These are phyloP conservation scores for Phialophora tarda DNA, from an alignment of 2,329 filamentous ascomycete species.

Conservation along the genomic window DNA sequence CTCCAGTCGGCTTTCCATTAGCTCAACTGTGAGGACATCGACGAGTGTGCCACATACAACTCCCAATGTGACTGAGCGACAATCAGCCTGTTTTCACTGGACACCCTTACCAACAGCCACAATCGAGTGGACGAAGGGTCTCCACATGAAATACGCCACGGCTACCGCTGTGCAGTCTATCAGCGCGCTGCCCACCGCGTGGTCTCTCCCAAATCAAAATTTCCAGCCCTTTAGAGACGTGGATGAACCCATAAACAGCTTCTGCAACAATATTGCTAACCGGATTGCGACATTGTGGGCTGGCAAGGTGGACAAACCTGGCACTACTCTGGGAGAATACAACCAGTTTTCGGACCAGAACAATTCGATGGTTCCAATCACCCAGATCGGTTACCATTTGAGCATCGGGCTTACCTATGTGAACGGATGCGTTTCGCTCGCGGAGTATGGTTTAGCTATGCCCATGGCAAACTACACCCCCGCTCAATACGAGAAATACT, in stretches of 20 bases:
- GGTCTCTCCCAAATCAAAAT: neutral
- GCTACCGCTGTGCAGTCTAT: neutral
- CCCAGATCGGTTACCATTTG: neutral
- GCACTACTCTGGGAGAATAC: neutral
- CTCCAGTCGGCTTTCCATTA: neutral
- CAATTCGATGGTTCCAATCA: neutral
- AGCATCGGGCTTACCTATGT: constrained; percentile 3
- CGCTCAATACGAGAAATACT: neutral
- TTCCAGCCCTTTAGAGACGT: neutral
- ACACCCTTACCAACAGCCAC: neutral
- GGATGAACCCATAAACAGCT: constrained; percentile 1
- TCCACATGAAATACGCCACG: neutral
- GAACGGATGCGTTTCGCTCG: neutral
- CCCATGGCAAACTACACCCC: neutral
- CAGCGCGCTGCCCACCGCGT: neutral
- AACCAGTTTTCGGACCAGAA: constrained; percentile 4
- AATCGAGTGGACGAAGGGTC: neutral
- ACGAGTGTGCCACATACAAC: neutral
- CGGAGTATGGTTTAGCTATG: neutral
- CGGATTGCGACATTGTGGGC: neutral
- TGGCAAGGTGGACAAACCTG: neutral
- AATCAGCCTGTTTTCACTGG: constrained; percentile 1
- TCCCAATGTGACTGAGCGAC: neutral
- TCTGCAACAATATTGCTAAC: neutral
- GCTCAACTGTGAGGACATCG: neutral